A percentile compares a stretch with the other conserved stretches of the same genome.
Conservation (phyloP, 1,139 yeast genomes). For the Nadsonia commutata region DNA sequence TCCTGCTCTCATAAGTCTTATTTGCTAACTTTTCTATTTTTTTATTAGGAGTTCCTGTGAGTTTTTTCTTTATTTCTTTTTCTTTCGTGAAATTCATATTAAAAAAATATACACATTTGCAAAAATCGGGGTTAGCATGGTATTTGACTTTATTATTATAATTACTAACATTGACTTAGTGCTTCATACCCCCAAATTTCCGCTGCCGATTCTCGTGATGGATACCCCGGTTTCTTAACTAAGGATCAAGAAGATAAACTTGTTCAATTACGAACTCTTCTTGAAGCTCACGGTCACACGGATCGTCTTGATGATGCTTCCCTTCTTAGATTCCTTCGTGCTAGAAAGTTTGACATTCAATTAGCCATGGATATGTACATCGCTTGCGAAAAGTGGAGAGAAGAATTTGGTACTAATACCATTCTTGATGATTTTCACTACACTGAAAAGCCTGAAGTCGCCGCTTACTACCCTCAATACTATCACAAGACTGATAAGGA, state of each 20-base stretch:
- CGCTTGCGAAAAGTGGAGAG: constrained; percentile 86
- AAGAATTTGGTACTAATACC: constrained; percentile 73
- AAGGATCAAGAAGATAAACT: constrained; percentile 50
- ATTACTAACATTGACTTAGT: too few relatives aligned
- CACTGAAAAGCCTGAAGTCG: constrained; percentile 80
- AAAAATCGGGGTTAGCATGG: too few relatives aligned
- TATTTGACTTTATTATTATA: too few relatives aligned
- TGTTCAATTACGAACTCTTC: constrained; percentile 40
- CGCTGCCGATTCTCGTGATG: constrained; percentile 51
- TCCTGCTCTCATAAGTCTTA: not conserved
- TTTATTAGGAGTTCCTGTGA: not conserved
- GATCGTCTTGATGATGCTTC: constrained; percentile 82
- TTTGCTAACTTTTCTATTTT: not conserved
- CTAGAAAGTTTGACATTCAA: constrained; percentile 79
- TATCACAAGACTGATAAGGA: constrained; percentile 95
- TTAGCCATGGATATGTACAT: constrained; percentile 72
- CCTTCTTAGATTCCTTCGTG: constrained; percentile 78
- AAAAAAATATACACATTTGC: too few relatives aligned
- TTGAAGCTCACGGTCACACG: constrained; percentile 50
- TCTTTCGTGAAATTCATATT: too few relatives aligned
- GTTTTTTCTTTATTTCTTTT: too few relatives aligned
- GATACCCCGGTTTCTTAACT: constrained; percentile 72
- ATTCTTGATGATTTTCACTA: constrained; percentile 78
- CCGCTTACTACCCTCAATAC: constrained; percentile 85
- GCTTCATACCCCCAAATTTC: constrained; percentile 49